Conservation (phyloP, 495 filamentous ascomycete genomes). For the Penicillium subrubescens region DNA sequence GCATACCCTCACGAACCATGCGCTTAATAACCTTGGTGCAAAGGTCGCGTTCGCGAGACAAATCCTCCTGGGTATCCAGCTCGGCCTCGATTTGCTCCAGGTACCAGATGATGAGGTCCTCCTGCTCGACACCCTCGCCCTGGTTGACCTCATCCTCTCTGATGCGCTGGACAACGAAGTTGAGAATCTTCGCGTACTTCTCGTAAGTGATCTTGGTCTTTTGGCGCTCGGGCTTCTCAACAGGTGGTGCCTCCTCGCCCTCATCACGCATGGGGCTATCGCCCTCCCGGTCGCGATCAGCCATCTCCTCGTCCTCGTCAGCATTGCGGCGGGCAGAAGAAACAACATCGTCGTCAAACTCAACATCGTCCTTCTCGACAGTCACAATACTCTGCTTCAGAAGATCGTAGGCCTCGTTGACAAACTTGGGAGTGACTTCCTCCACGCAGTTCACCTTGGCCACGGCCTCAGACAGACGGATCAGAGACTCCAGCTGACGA, state of each 20-base stretch:
- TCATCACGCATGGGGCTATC: constrained; percentile 70
- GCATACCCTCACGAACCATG: constrained; percentile 95
- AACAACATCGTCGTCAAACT: constrained; percentile 79
- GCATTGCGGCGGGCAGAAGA: not conserved
- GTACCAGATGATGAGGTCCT: constrained; percentile 88
- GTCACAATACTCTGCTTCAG: constrained; percentile 93
- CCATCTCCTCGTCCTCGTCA: constrained; percentile 44
- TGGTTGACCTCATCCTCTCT: constrained; percentile 70
- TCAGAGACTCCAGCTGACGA: constrained; percentile 91
- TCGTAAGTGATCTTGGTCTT: constrained; percentile 94
- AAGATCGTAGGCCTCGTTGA: constrained; percentile 87
- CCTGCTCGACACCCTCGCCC: constrained; percentile 88
- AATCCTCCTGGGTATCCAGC: constrained; percentile 75
- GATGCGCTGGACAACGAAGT: constrained; percentile 76
- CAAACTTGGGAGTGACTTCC: constrained; percentile 81
- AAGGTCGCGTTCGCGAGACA: constrained; percentile 72
- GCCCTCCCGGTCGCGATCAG: constrained; percentile 60
- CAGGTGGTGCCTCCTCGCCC: constrained; percentile 43
- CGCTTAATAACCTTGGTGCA: constrained; percentile 89
- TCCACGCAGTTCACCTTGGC: constrained; percentile 97
- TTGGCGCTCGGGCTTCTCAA: constrained; percentile 45
- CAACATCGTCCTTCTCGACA: constrained; percentile 96
- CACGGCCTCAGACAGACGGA: constrained; percentile 91
- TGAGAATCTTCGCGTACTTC: constrained; percentile 89
- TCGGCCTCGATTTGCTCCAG: constrained; percentile 90